phyloP scores from a whole-genome alignment of 176 grass and related monocot species.

The Avena sativa region DNA sequence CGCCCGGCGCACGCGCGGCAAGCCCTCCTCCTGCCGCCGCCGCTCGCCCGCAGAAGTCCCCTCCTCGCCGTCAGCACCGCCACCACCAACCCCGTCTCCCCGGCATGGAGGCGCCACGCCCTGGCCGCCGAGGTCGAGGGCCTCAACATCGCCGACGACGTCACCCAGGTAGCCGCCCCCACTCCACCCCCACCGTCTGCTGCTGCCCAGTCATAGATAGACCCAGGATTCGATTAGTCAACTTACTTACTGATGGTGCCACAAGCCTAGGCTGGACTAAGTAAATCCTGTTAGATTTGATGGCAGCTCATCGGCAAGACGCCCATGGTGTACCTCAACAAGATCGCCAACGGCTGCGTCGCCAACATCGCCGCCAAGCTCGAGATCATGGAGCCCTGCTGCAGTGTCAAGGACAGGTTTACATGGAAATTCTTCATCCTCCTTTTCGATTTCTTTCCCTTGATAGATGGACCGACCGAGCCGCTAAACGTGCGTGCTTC shows the following conservation, averaged over 20 bases:
- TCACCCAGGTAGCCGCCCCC: conserved; percentile 66
- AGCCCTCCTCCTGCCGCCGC: neutral
- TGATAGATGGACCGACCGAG: neutral
- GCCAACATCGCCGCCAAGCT: conserved; percentile 92
- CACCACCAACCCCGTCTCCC: neutral
- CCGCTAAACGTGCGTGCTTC: neutral
- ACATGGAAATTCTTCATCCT: neutral
- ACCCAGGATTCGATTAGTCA: conserved; percentile 4
- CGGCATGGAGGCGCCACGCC: conserved; percentile 54
- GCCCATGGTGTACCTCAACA: conserved; percentile 96
- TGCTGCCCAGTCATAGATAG: neutral
- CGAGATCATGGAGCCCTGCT: conserved; percentile 98
- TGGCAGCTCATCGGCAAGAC: conserved; percentile 96
- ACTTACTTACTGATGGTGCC: neutral
- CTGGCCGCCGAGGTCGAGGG: conserved; percentile 71
- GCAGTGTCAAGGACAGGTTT: conserved; percentile 98
- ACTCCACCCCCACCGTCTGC: neutral
- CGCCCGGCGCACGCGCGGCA: conserved; percentile 24
- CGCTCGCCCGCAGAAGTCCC: conserved; percentile 29
- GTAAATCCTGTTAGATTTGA: neutral
- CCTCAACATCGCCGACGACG: conserved; percentile 85
- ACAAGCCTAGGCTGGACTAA: neutral
- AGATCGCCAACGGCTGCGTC: conserved; percentile 74
- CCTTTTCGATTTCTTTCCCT: neutral
- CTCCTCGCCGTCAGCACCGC: conserved; percentile 40